phyloP scores from a whole-genome alignment of 192 early-diverging fungal genomes.

The Mortierella antarctica region DNA sequence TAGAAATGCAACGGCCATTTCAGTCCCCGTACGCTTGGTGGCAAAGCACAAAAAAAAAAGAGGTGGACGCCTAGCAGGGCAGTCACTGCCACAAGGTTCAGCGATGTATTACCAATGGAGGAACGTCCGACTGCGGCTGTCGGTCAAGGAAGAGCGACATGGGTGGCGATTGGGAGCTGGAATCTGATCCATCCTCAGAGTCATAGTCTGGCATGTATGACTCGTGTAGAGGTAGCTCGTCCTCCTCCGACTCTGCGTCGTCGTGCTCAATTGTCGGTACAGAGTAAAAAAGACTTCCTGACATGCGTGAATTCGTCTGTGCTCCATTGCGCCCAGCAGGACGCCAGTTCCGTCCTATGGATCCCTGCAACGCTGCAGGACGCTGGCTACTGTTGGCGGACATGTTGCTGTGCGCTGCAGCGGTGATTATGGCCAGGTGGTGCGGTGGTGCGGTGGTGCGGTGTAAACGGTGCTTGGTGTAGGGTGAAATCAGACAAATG shows the following conservation, averaged over 20 bases:
- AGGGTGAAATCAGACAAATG: too few species aligned
- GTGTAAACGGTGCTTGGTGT: too few species aligned
- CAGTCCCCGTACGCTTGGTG: not conserved
- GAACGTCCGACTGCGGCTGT: slow-evolving; percentile 22
- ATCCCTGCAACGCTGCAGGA: slow-evolving; percentile 10
- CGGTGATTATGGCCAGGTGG: too few species aligned
- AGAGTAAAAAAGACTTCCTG: slow-evolving; percentile 47
- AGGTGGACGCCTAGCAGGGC: slow-evolving; percentile 22
- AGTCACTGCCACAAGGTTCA: slow-evolving; percentile 9
- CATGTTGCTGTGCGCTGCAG: too few species aligned
- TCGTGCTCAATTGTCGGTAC: slow-evolving; percentile 48
- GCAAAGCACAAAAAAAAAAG: slow-evolving; percentile 18
- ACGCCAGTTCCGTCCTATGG: slow-evolving; percentile 29
- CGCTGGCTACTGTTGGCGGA: too few species aligned
- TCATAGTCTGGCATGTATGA: slow-evolving; percentile 46
- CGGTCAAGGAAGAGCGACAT: slow-evolving; percentile 51
- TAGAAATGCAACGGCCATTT: not conserved
- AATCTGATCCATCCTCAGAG: slow-evolving; percentile 39
- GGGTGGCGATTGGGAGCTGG: slow-evolving; percentile 44
- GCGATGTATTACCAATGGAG: slow-evolving; percentile 27
- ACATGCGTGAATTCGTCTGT: slow-evolving; percentile 29
- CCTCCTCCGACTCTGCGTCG: slow-evolving; percentile 17
- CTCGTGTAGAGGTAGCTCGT: slow-evolving; percentile 12
- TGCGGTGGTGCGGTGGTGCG: too few species aligned
- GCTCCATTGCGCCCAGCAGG: slow-evolving; percentile 16